Base-by-base conservation (phyloP, 352 stramenopile species). In the Halophytophthora polymorphica region DNA sequence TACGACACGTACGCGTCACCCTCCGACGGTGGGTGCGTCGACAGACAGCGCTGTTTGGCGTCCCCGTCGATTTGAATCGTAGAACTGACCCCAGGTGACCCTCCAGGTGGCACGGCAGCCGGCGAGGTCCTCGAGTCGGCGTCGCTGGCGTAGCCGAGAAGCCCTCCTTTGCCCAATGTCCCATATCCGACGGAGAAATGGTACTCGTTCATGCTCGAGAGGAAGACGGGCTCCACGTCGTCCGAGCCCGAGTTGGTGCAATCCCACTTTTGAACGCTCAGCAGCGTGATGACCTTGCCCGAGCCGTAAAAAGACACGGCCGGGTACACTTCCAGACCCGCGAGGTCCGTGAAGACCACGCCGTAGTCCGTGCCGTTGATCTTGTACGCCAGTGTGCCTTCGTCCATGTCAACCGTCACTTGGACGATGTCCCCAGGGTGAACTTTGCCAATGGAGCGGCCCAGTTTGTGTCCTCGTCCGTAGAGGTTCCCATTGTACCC, bases 401-500 rank as follows among this genome's bases (percentile, higher is more conserved):
- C 83, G 10, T 50, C 71, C 83, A 97, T 90, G 54, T 97, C 86
- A 46, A 97, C 71, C 50, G 96, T 83, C 42, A 96, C 74, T 57
- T 93, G 77, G 33, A 96, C 72, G 8, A 86, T 77, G 56, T 96
- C 88, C 14, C 88, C 88, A 18, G 88, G 86, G 33, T 96, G 88
- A 2, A 96, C 83, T 69, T 95, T 96, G 7, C 83, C 77, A 28
- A 95, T 93, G 1, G 80, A 88, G 28, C 79, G 67, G 28, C 58
- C 90, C 34, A 97, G 53, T 46, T 96, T 96, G 54, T 93, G 80
- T 2, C 89, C 89, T 25, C 88, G 84, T 14, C 85, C 83, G 45
- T 97, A 97, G 23, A 97, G 52, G 40, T 95, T 94, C 19, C 89
- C 89, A 36, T 96, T 97, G 65, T 97, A 97, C 6, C 87, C 85